Evolutionary conservation across 306 rosid species (phyloP).

Genomic region (Cyclanthera cordifolia): DNA sequence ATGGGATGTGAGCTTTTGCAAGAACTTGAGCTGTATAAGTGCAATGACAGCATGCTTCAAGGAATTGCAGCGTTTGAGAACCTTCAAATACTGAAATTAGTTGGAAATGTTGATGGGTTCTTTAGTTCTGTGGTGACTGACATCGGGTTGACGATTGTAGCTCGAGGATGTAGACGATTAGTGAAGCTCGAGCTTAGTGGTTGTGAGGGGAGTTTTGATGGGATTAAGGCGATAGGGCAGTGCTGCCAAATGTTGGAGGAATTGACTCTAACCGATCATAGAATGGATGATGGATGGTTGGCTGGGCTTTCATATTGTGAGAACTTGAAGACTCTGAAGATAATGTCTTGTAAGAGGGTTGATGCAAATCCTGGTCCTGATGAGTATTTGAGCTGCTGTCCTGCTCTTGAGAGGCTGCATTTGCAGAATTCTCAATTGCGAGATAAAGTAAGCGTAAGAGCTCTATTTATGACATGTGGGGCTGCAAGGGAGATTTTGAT

Average conservation of each 20-base stretch:
- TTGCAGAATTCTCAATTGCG: conserved; percentile 54
- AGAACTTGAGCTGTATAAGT: conserved; percentile 71
- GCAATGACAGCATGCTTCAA: conserved; percentile 31
- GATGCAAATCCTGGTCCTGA: conserved; percentile 60
- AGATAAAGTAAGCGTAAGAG: conserved; percentile 32
- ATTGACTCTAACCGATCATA: conserved; percentile 50
- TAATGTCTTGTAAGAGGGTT: conserved; percentile 44
- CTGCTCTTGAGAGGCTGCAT: conserved; percentile 50
- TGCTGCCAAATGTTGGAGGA: conserved; percentile 90
- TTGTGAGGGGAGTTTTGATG: conserved; percentile 83
- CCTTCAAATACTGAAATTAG: conserved; percentile 51
- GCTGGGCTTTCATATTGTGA: conserved; percentile 56
- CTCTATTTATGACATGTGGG: conserved; percentile 48
- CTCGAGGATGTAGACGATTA: conserved; percentile 70
- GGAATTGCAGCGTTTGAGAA: conserved; percentile 51
- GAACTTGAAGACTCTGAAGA: conserved; percentile 65
- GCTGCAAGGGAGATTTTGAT: conserved; percentile 51
- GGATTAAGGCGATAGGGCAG: conserved; percentile 77
- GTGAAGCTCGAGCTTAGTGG: conserved; percentile 77
- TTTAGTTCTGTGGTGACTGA: conserved; percentile 50
- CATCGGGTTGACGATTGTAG: conserved; percentile 70
- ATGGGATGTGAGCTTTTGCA: conserved; percentile 65
- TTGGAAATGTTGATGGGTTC: conserved; percentile 41
- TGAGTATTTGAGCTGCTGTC: conserved; percentile 59
- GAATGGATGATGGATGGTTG: conserved; percentile 87